These are phyloP conservation scores for Podila clonocystis DNA, from an alignment of 192 early-diverging fungal species.

Conservation along the genomic window DNA sequence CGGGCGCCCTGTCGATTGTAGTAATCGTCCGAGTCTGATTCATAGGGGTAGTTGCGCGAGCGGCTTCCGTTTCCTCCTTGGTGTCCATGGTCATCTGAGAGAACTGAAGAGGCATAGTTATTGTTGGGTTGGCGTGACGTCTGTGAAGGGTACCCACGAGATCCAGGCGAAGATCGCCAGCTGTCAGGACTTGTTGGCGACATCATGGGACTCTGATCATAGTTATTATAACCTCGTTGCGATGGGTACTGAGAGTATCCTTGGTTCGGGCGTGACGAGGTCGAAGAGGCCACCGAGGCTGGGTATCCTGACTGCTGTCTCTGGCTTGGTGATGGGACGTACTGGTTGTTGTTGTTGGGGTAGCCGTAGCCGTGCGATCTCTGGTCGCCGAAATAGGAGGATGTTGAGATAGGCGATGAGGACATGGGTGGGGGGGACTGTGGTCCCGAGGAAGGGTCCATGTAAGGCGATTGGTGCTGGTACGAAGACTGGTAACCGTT, in stretches of 20 bases:
- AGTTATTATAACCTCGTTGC: slow-evolving; percentile 3
- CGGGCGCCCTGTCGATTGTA: slow-evolving; percentile 25
- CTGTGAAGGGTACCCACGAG: slow-evolving; percentile 26
- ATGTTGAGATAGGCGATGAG: slow-evolving; percentile 20
- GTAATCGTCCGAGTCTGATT: slow-evolving; percentile 47
- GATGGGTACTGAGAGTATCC: slow-evolving; percentile 10
- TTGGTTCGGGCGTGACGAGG: not conserved
- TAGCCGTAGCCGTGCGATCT: slow-evolving; percentile 1
- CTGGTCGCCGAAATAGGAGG: slow-evolving; percentile 29
- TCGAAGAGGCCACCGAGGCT: not conserved
- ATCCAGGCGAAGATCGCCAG: slow-evolving; percentile 46
- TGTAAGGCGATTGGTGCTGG: slow-evolving; percentile 34
- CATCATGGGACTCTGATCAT: slow-evolving; percentile 50
- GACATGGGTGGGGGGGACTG: slow-evolving; percentile 23
- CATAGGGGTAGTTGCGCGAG: slow-evolving; percentile 10
- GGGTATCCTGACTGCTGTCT: slow-evolving; percentile 7
- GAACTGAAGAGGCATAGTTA: slow-evolving; percentile 22
- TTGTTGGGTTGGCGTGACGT: slow-evolving; percentile 8
- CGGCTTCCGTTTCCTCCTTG: slow-evolving; percentile 7
- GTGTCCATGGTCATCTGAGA: slow-evolving; percentile 21
- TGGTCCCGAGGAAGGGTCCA: slow-evolving; percentile 22
- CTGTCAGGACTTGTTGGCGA: slow-evolving; percentile 35
- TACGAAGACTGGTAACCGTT: slow-evolving; percentile 7
- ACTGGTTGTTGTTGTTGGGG: slow-evolving; percentile 8
- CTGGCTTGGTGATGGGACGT: slow-evolving; percentile 15